Evolutionary conservation across 2,329 filamentous ascomycete genomes (phyloP), one percentile per base, ranked within the genome.

Genomic region (Leptographium flavum): DNA sequence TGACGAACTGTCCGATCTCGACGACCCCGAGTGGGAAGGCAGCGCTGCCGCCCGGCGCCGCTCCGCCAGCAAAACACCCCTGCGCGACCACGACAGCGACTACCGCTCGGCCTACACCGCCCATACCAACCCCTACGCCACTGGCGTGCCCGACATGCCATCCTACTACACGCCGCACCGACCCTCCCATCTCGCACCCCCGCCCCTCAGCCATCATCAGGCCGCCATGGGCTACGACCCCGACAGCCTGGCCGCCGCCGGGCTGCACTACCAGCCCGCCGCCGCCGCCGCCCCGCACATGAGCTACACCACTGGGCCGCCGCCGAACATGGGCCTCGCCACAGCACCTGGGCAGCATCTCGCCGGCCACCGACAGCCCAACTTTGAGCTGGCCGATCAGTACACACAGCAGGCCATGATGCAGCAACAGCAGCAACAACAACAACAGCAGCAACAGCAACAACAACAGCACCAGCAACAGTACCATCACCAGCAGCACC

Each of bases 1-100:
- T 28, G 62, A 60, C 14, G 67, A 64, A 27, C 59, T 63, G 5
- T 69, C 65, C 13, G 68, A 70, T 31, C 58, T 68, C 0, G 53
- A 50, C 7, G 49, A 49, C 42, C 67, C 62, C 40, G 63, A 69
- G 37, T 69, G 66, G 60, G 58, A 60, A n/a, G n/a, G n/a, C n/a
- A n/a, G n/a, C n/a, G n/a, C n/a, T 15, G 52, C 52, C 39, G 59
- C 58, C 7, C 58, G 57, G 25, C 56, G 53, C 45, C 55, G 56
- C 15, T 56, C 59, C 23, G 53, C 55, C 39, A 56, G 55, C 25
- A 51, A 53, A 33, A 60, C 58, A n/a, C 57, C 56, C 21, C 51
- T 53, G 45, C 50, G 55, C 19, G 61, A 63, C 38, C 52, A 52
- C 5, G 58, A 44, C 4, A 46, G 60, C 10, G 57, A 65, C 35